Evolutionary conservation across 129 eudicot species (phyloP).

Genomic region (Flaveria bidentis): DNA sequence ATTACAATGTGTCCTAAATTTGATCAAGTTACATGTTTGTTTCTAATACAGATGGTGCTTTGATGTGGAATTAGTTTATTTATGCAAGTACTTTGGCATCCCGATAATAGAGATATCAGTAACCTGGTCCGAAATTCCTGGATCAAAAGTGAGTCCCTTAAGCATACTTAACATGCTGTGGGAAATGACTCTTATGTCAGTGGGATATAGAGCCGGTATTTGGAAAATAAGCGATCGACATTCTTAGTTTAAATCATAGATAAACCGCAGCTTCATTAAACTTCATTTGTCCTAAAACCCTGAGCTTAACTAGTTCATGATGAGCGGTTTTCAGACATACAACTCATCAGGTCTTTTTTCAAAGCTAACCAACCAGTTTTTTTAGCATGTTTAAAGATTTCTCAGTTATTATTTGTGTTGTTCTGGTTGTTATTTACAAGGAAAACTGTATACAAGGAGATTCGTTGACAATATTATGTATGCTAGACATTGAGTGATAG

Average conservation of each 20-base stretch:
- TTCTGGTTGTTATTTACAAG: neutral
- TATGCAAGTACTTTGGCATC: slow-evolving; percentile 72
- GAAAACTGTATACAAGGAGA: slow-evolving; percentile 25
- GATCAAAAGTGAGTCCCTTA: slow-evolving; percentile 78
- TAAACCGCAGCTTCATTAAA: neutral
- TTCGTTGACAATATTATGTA: slow-evolving; percentile 24
- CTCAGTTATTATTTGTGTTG: slow-evolving; percentile 5
- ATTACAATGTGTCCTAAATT: neutral
- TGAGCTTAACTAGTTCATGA: neutral
- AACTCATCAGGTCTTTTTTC: neutral
- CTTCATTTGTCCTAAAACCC: neutral
- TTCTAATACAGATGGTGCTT: slow-evolving; percentile 86
- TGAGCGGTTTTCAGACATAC: slow-evolving; percentile 17
- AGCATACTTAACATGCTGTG: slow-evolving; percentile 96
- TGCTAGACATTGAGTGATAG: slow-evolving; percentile 17
- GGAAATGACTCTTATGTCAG: slow-evolving; percentile 94
- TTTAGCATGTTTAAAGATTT: neutral
- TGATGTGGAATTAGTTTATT: slow-evolving; percentile 83
- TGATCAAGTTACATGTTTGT: neutral
- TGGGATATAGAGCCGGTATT: slow-evolving; percentile 88
- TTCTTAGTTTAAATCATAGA: slow-evolving; percentile 14
- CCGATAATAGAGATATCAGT: slow-evolving; percentile 80
- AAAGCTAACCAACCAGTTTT: slow-evolving; percentile 1
- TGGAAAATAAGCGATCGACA: slow-evolving; percentile 60
- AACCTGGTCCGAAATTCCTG: slow-evolving; percentile 93